Conservation (phyloP, 2,329 filamentous ascomycete genomes). For the Stagonosporopsis cucurbitacearum region DNA sequence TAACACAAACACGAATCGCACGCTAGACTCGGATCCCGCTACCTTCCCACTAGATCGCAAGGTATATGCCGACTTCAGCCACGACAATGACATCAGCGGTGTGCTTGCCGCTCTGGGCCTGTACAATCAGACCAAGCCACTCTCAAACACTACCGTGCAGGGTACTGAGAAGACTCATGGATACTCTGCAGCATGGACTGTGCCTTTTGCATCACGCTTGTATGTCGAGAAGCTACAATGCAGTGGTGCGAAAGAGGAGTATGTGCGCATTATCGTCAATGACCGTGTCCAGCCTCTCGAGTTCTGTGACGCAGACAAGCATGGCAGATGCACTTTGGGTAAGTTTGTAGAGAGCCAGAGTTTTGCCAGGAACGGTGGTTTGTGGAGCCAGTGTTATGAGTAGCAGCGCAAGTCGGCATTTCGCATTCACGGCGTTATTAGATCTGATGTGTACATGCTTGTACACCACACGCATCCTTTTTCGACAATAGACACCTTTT, state of each 20-base stretch:
- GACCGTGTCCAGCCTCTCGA: slow-evolving; percentile 77
- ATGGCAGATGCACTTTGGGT: slow-evolving; percentile 73
- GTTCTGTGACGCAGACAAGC: slow-evolving; percentile 71
- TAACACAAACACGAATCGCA: slow-evolving; percentile 76
- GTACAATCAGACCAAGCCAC: slow-evolving; percentile 68
- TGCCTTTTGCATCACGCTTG: slow-evolving; percentile 80
- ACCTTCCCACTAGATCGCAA: slow-evolving; percentile 74
- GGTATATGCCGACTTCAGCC: slow-evolving; percentile 88
- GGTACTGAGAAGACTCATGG: slow-evolving; percentile 65
- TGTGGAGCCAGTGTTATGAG: slow-evolving; percentile 70
- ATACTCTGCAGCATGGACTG: slow-evolving; percentile 77
- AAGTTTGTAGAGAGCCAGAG: slow-evolving; percentile 76
- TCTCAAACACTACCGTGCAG: slow-evolving; percentile 55
- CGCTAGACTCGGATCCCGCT: slow-evolving; percentile 68
- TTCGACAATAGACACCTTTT: neutral
- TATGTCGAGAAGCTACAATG: slow-evolving; percentile 91
- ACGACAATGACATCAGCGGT: slow-evolving; percentile 85
- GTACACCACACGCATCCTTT: neutral
- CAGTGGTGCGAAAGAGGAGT: slow-evolving; percentile 64
- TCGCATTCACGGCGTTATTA: slow-evolving; percentile 1
- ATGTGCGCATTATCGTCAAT: slow-evolving; percentile 82
- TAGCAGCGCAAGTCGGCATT: neutral
- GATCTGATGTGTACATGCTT: neutral
- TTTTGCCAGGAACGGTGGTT: slow-evolving; percentile 75
- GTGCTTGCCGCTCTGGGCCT: slow-evolving; percentile 80